A percentile compares a stretch with the other conserved stretches of the same genome.
phyloP scores from a whole-genome alignment of 768 basidiomycete species.

The Naganishia randhawae region DNA sequence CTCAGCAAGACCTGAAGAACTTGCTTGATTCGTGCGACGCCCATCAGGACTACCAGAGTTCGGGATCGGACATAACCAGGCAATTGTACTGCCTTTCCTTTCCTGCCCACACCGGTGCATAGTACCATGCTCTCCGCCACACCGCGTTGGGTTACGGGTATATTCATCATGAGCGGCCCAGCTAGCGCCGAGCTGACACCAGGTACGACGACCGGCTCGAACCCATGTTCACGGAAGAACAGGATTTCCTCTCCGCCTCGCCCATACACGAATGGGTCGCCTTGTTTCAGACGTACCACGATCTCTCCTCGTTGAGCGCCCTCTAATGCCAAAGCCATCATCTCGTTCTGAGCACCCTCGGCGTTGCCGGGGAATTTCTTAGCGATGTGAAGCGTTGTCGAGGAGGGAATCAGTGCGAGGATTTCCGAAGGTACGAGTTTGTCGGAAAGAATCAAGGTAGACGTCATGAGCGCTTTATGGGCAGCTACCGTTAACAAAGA shows the following conservation, averaged over 20 bases:
- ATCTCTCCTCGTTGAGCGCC: conserved; percentile 73
- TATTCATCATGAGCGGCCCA: conserved; percentile 80
- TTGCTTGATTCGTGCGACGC: conserved; percentile 75
- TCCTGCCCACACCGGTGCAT: conserved; percentile 88
- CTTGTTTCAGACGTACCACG: conserved; percentile 93
- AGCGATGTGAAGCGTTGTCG: conserved; percentile 72
- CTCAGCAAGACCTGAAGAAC: conserved; percentile 63
- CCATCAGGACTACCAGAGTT: conserved; percentile 87
- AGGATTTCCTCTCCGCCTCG: conserved; percentile 91
- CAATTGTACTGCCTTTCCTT: conserved; percentile 74
- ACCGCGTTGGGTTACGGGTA: conserved; percentile 92
- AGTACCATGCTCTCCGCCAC: conserved; percentile 83
- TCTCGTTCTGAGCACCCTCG: conserved; percentile 86
- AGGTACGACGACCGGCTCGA: conserved; percentile 78
- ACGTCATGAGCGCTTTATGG: conserved; percentile 70
- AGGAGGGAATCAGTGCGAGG: conserved; percentile 72
- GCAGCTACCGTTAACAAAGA: conserved; percentile 85
- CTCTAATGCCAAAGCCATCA: conserved; percentile 86
- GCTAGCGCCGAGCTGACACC: conserved; percentile 87
- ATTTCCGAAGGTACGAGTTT: conserved; percentile 91
- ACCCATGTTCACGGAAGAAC: conserved; percentile 81
- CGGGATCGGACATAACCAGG: conserved; percentile 79
- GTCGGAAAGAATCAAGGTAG: conserved; percentile 87
- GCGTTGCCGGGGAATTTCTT: conserved; percentile 97
- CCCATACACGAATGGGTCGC: conserved; percentile 92